Percentiles rank a stretch among this genome's conserved stretches.
phyloP scores from a whole-genome alignment of 805 yeast genomes.

The Maudiozyma barnettii region DNA sequence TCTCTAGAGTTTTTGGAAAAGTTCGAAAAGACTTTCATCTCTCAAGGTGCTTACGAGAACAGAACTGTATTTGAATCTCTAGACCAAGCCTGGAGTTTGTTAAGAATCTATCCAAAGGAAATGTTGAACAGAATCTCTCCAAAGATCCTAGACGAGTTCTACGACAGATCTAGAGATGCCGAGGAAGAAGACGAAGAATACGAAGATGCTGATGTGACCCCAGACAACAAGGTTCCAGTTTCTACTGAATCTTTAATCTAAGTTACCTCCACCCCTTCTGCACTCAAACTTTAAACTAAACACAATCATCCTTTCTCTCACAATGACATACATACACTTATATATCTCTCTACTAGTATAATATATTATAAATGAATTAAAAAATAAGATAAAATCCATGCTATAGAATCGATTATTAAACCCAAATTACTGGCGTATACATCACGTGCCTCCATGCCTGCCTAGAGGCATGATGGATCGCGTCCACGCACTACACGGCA shows the following conservation, averaged over 20 bases:
- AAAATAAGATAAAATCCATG: background rate
- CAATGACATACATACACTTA: background rate
- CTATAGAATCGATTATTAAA: background rate
- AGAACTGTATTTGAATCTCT: constrained; percentile 90
- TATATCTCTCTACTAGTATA: background rate
- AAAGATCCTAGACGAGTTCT: constrained; percentile 89
- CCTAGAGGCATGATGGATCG: too few species aligned
- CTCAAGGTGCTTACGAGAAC: constrained; percentile 95
- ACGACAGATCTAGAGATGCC: constrained; percentile 75
- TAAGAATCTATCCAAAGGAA: constrained; percentile 98
- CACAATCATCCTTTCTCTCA: background rate
- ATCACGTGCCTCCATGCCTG: too few species aligned
- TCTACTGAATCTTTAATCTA: constrained; percentile 21
- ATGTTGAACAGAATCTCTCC: constrained; percentile 97
- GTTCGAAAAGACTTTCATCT: constrained; percentile 89
- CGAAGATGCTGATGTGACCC: constrained; percentile 18
- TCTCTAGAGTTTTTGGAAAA: constrained; percentile 96
- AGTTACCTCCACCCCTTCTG: background rate
- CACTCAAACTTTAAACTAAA: background rate
- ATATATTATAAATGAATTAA: background rate
- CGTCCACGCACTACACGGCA: too few species aligned
- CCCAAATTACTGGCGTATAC: too few species aligned
- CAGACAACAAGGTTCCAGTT: constrained; percentile 7
- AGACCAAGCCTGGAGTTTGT: constrained; percentile 95
- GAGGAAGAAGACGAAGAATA: constrained; percentile 44